These are phyloP conservation scores for Lasiosphaeriaceae sp. DNA, from an alignment of 495 filamentous ascomycete genomes.

Conservation along the genomic window DNA sequence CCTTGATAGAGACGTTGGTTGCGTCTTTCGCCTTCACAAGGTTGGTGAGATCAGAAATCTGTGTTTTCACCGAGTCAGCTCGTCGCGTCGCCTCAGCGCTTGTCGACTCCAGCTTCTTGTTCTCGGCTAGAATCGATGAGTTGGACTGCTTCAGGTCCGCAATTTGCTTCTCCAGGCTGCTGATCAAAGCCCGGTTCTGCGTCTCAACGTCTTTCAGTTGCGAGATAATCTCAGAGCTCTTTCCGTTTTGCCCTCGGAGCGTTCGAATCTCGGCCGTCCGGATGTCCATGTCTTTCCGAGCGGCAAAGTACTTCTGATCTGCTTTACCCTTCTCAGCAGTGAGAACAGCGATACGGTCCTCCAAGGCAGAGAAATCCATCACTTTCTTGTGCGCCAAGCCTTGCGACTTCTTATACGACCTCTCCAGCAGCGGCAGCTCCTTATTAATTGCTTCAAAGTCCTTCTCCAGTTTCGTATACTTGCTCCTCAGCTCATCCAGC, in stretches of 20 bases:
- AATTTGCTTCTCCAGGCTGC: conserved; percentile 85
- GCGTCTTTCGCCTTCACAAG: conserved; percentile 71
- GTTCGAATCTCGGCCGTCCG: conserved; percentile 71
- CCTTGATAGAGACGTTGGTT: conserved; percentile 54
- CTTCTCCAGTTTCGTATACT: conserved; percentile 67
- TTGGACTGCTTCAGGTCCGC: conserved; percentile 75
- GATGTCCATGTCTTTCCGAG: conserved; percentile 88
- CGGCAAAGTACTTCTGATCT: conserved; percentile 94
- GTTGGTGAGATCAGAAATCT: conserved; percentile 70
- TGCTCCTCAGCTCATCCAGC: conserved; percentile 66
- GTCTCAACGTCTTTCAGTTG: conserved; percentile 87
- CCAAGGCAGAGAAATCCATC: conserved; percentile 63
- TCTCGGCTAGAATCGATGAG: conserved; percentile 58
- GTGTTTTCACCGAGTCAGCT: conserved; percentile 68
- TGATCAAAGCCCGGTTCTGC: conserved; percentile 55
- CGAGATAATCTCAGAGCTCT: conserved; percentile 89
- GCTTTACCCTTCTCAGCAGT: conserved; percentile 90
- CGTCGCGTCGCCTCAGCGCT: conserved; percentile 62
- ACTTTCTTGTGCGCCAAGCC: conserved; percentile 82
- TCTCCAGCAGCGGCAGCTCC: conserved; percentile 81
- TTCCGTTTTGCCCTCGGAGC: conserved; percentile 74
- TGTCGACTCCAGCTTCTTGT: conserved; percentile 67
- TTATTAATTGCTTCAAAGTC: conserved; percentile 79
- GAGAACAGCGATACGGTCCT: conserved; percentile 72
- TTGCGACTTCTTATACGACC: conserved; percentile 80